Percentiles rank a stretch among this genome's conserved stretches.
phyloP scores from a whole-genome alignment of 2,329 filamentous ascomycete genomes.

The Didymella pinodella region DNA sequence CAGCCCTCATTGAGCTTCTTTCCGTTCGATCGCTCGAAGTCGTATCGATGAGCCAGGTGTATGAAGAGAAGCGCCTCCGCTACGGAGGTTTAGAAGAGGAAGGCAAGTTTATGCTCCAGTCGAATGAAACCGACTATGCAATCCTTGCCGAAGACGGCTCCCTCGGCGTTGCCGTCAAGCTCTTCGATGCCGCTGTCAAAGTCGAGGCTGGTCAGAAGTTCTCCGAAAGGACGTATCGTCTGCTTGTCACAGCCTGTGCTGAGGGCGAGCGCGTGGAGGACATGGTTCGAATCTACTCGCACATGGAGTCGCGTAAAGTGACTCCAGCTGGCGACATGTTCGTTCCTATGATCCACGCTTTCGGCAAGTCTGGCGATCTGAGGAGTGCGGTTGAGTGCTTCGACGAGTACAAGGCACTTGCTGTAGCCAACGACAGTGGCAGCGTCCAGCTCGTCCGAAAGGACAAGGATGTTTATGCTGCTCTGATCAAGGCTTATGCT shows the following conservation, averaged over 20 bases:
- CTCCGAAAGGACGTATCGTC: conserved; percentile 82
- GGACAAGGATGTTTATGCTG: conserved; percentile 86
- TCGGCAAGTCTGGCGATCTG: conserved; percentile 81
- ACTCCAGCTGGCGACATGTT: conserved; percentile 83
- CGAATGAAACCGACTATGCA: conserved; percentile 84
- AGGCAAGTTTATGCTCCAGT: conserved; percentile 87
- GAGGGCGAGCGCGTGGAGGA: conserved; percentile 80
- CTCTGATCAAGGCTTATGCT: conserved; percentile 90
- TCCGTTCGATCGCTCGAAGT: conserved; percentile 83
- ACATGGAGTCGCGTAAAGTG: conserved; percentile 83
- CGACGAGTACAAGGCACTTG: conserved; percentile 89
- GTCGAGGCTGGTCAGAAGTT: conserved; percentile 69
- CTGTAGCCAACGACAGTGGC: conserved; percentile 83
- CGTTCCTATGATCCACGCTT: conserved; percentile 93
- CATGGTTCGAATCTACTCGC: conserved; percentile 89
- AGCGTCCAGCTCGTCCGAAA: conserved; percentile 72
- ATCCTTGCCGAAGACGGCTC: conserved; percentile 89
- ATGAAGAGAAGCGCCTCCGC: conserved; percentile 83
- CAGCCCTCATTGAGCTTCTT: conserved; percentile 83
- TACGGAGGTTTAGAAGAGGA: conserved; percentile 86
- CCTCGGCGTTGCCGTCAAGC: conserved; percentile 80
- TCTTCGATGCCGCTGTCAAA: conserved; percentile 79
- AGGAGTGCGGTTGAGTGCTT: conserved; percentile 92
- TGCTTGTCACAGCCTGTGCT: conserved; percentile 87
- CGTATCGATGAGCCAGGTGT: conserved; percentile 71